Percentiles rank a stretch among this genome's conserved stretches.
Conservation (phyloP, 2,329 filamentous ascomycete species). For the Magnaporthiopsis incrustans region DNA sequence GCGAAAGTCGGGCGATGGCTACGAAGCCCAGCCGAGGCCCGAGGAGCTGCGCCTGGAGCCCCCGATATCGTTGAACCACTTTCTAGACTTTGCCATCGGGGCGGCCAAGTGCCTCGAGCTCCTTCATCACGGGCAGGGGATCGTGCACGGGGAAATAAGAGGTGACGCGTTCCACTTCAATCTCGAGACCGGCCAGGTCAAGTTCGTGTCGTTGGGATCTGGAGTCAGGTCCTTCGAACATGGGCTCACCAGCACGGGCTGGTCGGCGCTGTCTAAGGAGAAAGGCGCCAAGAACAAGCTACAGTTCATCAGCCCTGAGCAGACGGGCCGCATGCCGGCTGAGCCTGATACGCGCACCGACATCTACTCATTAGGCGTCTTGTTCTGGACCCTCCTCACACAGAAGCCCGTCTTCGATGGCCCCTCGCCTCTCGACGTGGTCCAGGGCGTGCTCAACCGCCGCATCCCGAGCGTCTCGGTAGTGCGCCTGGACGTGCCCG, state of each 20-base stretch:
- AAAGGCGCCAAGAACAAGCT: constrained; percentile 82
- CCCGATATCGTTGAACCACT: constrained; percentile 63
- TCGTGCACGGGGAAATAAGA: constrained; percentile 85
- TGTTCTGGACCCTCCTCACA: constrained; percentile 81
- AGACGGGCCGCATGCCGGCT: constrained; percentile 85
- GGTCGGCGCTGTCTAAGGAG: constrained; percentile 76
- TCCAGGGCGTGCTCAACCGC: constrained; percentile 78
- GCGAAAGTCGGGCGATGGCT: constrained; percentile 42
- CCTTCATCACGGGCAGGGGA: constrained; percentile 78
- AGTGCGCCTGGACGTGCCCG: constrained; percentile 74
- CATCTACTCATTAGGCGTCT: constrained; percentile 82
- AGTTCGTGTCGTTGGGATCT: constrained; percentile 77
- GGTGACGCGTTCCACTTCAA: constrained; percentile 89
- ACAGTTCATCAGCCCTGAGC: constrained; percentile 87
- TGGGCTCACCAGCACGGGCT: constrained; percentile 75
- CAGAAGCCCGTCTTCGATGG: constrained; percentile 76
- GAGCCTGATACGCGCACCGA: constrained; percentile 90
- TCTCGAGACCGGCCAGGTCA: constrained; percentile 60
- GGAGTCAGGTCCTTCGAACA: constrained; percentile 86
- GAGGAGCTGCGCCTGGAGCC: constrained; percentile 41
- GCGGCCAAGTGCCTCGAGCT: constrained; percentile 80
- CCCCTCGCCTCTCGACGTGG: constrained; percentile 75
- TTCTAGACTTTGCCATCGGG: constrained; percentile 87
- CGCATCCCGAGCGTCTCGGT: constrained; percentile 70
- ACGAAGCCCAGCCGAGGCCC: constrained; percentile 32